Percentiles rank a stretch among this genome's conserved stretches.
Conservation (phyloP, 2,329 filamentous ascomycete species). For the Ramularia endophylla region DNA sequence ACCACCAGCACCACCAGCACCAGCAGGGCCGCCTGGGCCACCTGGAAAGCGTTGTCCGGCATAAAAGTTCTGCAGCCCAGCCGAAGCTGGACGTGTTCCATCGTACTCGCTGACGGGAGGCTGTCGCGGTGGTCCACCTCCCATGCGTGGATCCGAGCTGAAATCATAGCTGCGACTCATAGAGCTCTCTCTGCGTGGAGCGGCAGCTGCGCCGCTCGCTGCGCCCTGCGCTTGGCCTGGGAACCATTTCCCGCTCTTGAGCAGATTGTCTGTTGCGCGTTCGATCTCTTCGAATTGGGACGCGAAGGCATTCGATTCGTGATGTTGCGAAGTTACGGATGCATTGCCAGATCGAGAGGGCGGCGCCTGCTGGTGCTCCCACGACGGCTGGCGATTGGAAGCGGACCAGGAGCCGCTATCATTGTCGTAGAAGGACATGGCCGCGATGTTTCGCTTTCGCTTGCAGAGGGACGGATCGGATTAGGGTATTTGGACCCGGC, state of each 20-base stretch:
- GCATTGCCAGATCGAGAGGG: constrained; percentile 69
- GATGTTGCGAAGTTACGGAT: constrained; percentile 59
- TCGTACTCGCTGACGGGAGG: constrained; percentile 81
- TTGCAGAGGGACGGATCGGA: neutral
- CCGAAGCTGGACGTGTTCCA: constrained; percentile 64
- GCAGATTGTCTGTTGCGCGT: constrained; percentile 86
- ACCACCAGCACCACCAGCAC: too few relatives aligned
- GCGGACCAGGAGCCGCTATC: constrained; percentile 53
- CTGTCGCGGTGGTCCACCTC: constrained; percentile 62
- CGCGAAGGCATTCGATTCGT: constrained; percentile 68
- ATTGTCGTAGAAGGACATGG: constrained; percentile 66
- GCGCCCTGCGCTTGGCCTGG: constrained; percentile 32
- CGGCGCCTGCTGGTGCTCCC: constrained; percentile 60
- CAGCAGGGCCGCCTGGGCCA: too few relatives aligned
- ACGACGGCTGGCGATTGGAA: constrained; percentile 58
- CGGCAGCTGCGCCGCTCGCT: constrained; percentile 16
- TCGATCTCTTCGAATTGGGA: constrained; percentile 96
- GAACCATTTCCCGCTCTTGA: constrained; percentile 95
- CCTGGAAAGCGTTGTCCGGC: constrained; percentile 86
- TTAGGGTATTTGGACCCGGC: neutral
- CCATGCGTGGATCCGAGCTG: constrained; percentile 58
- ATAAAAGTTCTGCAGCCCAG: constrained; percentile 89
- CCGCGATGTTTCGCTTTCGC: constrained; percentile 2
- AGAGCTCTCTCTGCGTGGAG: constrained; percentile 74
- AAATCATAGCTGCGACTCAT: constrained; percentile 42